These are phyloP conservation scores for Maudiozyma bulderi DNA, from an alignment of 805 yeast genomes.

Conservation along the genomic window DNA sequence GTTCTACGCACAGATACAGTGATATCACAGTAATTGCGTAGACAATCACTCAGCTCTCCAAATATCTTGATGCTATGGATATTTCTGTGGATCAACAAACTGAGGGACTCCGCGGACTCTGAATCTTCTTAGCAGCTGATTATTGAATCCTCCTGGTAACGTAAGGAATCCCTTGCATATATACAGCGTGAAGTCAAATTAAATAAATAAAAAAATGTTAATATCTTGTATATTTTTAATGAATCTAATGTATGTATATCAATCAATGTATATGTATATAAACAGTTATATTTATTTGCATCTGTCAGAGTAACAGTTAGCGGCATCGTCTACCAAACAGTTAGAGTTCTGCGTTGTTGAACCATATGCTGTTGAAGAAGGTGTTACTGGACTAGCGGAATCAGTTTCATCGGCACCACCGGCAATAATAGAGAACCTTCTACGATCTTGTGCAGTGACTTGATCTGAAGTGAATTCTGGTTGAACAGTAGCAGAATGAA, in stretches of 20 bases:
- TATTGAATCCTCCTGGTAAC: not conserved
- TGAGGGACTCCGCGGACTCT: not conserved
- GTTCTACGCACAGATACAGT: too few relatives aligned
- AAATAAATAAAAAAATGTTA: too few relatives aligned
- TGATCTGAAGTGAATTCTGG: slow-evolving; percentile 62
- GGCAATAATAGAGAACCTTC: slow-evolving; percentile 27
- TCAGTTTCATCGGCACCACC: slow-evolving; percentile 5
- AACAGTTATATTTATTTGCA: slow-evolving; percentile 27
- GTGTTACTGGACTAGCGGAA: not conserved
- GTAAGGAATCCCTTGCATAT: not conserved
- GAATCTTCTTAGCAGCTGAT: not conserved
- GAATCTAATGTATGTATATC: not conserved
- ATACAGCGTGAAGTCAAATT: not conserved
- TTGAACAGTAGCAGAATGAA: slow-evolving; percentile 91
- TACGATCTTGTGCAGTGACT: slow-evolving; percentile 26
- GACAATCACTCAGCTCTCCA: too few relatives aligned
- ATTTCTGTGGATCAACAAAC: not conserved
- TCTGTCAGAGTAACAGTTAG: slow-evolving; percentile 39
- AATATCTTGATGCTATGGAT: not conserved
- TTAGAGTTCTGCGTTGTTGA: slow-evolving; percentile 26
- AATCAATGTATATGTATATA: not conserved
- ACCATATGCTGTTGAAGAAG: slow-evolving; percentile 26
- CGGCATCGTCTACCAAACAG: slow-evolving; percentile 45
- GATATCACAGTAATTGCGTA: too few relatives aligned
- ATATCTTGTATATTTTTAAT: not conserved